These are phyloP conservation scores for Oryza officinalis DNA, from an alignment of 176 grass and related monocot genomes.

Conservation along the genomic window DNA sequence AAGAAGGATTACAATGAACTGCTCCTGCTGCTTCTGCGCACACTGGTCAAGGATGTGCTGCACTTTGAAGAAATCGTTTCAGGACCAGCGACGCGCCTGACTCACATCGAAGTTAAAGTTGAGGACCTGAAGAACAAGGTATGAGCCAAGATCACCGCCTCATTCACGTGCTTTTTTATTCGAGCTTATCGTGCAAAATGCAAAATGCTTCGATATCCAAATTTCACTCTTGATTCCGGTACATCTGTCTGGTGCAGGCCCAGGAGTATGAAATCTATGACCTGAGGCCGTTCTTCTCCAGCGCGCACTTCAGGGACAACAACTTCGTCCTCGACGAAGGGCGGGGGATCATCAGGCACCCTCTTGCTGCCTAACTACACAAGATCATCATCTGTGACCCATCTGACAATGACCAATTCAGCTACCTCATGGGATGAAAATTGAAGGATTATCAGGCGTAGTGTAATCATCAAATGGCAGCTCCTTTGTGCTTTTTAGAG, in stretches of 20 bases:
- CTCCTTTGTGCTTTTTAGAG: neutral
- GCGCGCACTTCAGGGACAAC: slow-evolving; percentile 72
- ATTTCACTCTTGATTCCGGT: neutral
- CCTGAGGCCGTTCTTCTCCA: slow-evolving; percentile 86
- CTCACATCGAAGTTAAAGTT: slow-evolving; percentile 74
- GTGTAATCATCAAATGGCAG: neutral
- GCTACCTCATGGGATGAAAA: neutral
- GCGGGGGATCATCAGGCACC: slow-evolving; percentile 74
- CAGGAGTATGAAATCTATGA: slow-evolving; percentile 96
- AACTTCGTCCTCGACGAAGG: slow-evolving; percentile 82
- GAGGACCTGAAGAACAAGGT: slow-evolving; percentile 87
- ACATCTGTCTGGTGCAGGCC: slow-evolving; percentile 48
- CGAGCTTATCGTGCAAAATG: neutral
- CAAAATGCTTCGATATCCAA: neutral
- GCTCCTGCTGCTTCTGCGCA: slow-evolving; percentile 84
- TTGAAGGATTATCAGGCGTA: neutral
- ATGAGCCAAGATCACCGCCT: slow-evolving; percentile 9
- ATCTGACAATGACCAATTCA: neutral
- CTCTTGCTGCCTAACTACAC: slow-evolving; percentile 35
- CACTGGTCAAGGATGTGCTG: slow-evolving; percentile 76
- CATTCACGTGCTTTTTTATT: neutral
- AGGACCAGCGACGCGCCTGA: slow-evolving; percentile 54
- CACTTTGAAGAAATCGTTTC: slow-evolving; percentile 84
- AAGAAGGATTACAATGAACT: slow-evolving; percentile 98
- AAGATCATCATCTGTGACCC: neutral